A percentile compares a stretch with the other conserved stretches of the same genome.
Conservation (phyloP, 345 rosid genomes). For the Dipteronia sinensis region DNA sequence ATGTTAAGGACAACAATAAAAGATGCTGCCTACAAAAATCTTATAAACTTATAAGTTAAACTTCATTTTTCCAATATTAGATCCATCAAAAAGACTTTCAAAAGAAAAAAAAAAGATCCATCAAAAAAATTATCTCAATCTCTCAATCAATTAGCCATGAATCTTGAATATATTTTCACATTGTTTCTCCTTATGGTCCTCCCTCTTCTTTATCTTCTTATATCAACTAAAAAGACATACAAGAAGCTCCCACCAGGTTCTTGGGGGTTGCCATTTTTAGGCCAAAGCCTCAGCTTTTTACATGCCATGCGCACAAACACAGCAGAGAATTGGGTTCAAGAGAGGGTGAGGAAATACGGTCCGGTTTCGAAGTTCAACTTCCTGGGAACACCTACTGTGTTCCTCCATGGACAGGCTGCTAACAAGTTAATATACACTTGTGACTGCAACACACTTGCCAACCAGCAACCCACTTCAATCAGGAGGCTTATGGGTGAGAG, state of each 20-base stretch:
- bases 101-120: no score
- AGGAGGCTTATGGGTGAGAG: conserved; percentile 27
- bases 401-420: conserved; percentile 40
- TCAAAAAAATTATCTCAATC: neutral
- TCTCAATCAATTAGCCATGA: neutral
- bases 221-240: conserved; percentile 1
- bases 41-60: neutral
- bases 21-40: neutral
- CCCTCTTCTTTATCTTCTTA: conserved; percentile 26
- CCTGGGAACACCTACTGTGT: conserved; percentile 28
- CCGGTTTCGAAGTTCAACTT: conserved; percentile 38
- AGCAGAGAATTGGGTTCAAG: conserved; percentile 37
- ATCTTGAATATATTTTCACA: neutral
- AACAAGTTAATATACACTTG: conserved; percentile 35
- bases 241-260: conserved; percentile 45
- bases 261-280: conserved; percentile 38
- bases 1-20: neutral
- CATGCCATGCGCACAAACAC: conserved; percentile 25
- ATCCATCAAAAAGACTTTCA: neutral
- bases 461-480: conserved; percentile 21
- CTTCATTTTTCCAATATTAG: neutral
- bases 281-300: conserved; percentile 37
- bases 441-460: conserved; percentile 9
- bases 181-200: conserved; percentile 21
- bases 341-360: conserved; percentile 36